Base-by-base conservation (phyloP, 805 yeast genomes). In the Wickerhamiella sorbophila region DNA sequence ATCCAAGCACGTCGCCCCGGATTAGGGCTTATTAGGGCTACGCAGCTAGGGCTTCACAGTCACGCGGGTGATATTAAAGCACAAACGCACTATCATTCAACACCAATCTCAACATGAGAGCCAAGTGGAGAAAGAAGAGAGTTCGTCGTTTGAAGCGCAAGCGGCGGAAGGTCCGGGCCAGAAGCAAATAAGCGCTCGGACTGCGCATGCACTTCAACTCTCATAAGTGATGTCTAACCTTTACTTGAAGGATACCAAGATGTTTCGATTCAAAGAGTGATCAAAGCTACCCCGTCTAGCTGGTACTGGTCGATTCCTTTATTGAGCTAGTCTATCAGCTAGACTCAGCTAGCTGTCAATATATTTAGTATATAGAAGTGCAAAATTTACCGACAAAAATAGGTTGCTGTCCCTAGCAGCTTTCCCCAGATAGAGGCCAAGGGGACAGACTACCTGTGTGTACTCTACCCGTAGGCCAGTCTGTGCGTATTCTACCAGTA, bases 121-220 rank as follows among this genome's bases (percentile, higher is more conserved):
- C 82, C 74, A 87, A 87, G 82, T 87, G 96, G 97, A 88, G 95
- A 83, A 88, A 88, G 83, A 88, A 88, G 94, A 88, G 97, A 87
- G 94, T 82, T 72, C 87, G 97, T 84, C 85, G 97, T 84, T 83
- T 88, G 69, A 88, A 88, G 84, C 85, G 96, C 79, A 88, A 88
- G 94, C 84, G 97, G 82, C 95, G 97, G 96, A 88, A 88, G 95
- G 95, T 88, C 66, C 85, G 97, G 84, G 97, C 97, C 74, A 86
- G 97, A 84, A 84, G 95, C 57, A 53, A 53, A 50, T 53, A 51
- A 52, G 51, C 55, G 54, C 15, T n/a, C 33, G 33, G 18, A 31
- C 6, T 14, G 18, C 33, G 33, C 33, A 31, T 9, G 33, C 33
- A 31, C 15, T 12, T 31, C 18, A 9, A 8, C 33, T 31, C 33